Evolutionary conservation across 306 rosid species (phyloP), one percentile per base, ranked within the genome.

Genomic region (Castanopsis chinensis): DNA sequence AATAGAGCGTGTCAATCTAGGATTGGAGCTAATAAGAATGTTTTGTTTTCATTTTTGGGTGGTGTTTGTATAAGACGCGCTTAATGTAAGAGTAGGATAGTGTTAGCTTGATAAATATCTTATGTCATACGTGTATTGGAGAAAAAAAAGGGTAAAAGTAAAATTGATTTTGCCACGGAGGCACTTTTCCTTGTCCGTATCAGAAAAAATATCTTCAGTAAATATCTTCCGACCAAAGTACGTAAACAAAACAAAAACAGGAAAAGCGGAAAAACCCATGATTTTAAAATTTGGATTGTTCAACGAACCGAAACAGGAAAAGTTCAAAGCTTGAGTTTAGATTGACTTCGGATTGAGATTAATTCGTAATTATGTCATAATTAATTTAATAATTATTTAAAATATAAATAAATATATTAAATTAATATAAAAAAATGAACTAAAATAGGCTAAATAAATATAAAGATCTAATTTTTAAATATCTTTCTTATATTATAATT

Each of bases 261-360:
- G 15, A 2, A 49, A 49, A 49, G 15, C 0, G 4, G 4, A 45
- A 45, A 10, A 45, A 6, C 0, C 45, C 45, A 2, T 37, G 0
- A 10, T 0, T 37, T 5, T 35, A 35, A 7, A 37, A 0, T 0
- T 7, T 2, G 11, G 11, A 37, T 0, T 0, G 10, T 7, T 1
- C 0, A 37, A 37, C 8, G 1, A 37, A 37, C 0, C 0, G 1
- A 7, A 7, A 2, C 0, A 35, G 10, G 9, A 37, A 1, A 27
- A 0, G 2, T 6, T 35, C 0, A 35, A 6, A 1, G 0, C 0
- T 35, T 35, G 41, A 0, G 0, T 0, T 1, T 35, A 35, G 2
- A 6, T 35, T 1, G 0, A 1, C 8, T 0, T 1, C 0, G 0
- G 6, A 35, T 0, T 5, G 9, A 35, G 9, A 0, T 37, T 37